Percentiles rank a stretch among this genome's conserved stretches.
Conservation (phyloP, 148 eudicot species). For the Spergularia bocconei region DNA sequence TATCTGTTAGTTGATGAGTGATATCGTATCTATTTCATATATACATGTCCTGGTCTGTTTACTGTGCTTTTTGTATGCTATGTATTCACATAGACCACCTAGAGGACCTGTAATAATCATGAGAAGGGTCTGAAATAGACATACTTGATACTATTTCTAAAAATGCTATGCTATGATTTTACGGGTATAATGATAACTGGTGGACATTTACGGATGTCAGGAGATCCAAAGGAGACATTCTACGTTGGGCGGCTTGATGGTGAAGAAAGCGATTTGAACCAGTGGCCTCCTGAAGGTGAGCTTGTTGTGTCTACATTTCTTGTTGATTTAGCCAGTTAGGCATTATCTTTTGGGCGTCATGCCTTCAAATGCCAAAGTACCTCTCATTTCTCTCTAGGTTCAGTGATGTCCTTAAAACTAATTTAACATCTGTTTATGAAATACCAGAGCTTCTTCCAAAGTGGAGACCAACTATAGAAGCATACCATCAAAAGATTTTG, state of each 20-base stretch:
- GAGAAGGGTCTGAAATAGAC: no score
- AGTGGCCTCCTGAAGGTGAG: constrained; percentile 76
- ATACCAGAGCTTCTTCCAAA: constrained; percentile 32
- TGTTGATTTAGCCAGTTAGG: not conserved
- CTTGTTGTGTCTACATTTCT: constrained; percentile 4
- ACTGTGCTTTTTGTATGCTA: not conserved
- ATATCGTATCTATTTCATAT: not conserved
- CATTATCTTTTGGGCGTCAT: not conserved
- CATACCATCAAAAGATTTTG: constrained; percentile 34
- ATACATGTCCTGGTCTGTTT: not conserved
- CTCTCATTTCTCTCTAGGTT: no score
- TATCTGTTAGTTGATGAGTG: not conserved
- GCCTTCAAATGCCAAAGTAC: no score
- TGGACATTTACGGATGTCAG: constrained; percentile 28
- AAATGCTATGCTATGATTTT: no score
- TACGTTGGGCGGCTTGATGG: constrained; percentile 58
- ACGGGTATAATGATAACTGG: not conserved
- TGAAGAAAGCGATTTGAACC: constrained; percentile 40
- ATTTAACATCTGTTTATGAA: not conserved
- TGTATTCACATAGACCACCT: not conserved
- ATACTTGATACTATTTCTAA: no score
- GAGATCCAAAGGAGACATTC: constrained; percentile 77
- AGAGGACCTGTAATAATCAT: not conserved
- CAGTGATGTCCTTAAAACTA: no score
- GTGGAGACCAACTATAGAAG: constrained; percentile 34